Conservation (phyloP, 345 rosid genomes). For the Brassica cretica region DNA sequence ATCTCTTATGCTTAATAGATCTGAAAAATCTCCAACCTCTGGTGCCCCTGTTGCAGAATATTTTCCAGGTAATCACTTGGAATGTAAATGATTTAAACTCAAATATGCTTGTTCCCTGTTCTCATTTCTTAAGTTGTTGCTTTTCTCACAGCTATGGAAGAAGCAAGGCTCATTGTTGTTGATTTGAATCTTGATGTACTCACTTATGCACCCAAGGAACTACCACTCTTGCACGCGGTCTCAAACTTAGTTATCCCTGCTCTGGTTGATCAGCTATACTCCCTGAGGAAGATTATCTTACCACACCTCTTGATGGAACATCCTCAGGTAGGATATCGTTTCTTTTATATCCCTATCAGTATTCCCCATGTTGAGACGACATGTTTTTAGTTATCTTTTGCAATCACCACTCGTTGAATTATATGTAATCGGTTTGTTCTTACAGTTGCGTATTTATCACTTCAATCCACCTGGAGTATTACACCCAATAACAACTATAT, state of each 20-base stretch:
- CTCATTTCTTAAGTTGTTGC: neutral
- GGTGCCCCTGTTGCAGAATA: conserved; percentile 67
- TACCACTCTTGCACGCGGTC: conserved; percentile 59
- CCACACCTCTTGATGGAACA: conserved; percentile 58
- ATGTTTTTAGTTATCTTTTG: neutral
- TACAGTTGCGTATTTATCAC: conserved; percentile 72
- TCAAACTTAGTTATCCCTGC: conserved; percentile 74
- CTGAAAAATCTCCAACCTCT: conserved; percentile 46
- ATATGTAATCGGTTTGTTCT: conserved; percentile 15
- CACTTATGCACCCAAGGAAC: conserved; percentile 70
- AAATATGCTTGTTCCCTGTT: conserved; percentile 1
- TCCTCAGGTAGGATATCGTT: conserved; percentile 53
- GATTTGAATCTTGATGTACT: conserved; percentile 76
- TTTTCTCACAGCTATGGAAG: conserved; percentile 60
- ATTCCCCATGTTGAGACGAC: neutral
- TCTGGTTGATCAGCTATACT: conserved; percentile 68
- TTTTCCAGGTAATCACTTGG: conserved; percentile 64
- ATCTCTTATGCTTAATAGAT: conserved; percentile 62
- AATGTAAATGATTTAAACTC: neutral
- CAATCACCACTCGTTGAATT: neutral
- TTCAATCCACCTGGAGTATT: conserved; percentile 68
- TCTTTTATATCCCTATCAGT: neutral
- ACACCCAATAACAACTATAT: conserved; percentile 77
- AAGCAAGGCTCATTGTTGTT: conserved; percentile 61
- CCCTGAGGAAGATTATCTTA: conserved; percentile 56